Conservation (phyloP, 2,329 filamentous ascomycete genomes). For the Madurella fahalii region DNA sequence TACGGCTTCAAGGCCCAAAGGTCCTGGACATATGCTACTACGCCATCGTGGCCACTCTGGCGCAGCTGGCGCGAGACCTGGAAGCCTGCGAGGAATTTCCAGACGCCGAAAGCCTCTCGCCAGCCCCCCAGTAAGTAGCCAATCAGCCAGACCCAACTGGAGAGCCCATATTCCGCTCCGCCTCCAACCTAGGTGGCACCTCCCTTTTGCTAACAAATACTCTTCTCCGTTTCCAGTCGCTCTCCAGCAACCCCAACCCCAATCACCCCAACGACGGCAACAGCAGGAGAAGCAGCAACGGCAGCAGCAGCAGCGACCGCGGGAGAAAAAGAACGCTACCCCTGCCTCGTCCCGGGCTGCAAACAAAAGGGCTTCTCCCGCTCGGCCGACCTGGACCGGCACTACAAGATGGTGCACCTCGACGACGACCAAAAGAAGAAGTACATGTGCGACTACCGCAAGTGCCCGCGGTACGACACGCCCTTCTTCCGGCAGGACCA, state of each 20-base stretch:
- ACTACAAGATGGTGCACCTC: conserved; percentile 47
- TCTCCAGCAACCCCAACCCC: too few relatives aligned
- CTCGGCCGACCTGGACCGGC: conserved; percentile 52
- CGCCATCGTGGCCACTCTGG: conserved; percentile 10
- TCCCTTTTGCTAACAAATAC: too few relatives aligned
- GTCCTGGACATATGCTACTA: conserved; percentile 11
- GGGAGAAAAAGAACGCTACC: conserved; percentile 24
- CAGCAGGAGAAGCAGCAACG: too few relatives aligned
- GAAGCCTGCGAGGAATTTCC: background rate
- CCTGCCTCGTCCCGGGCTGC: conserved; percentile 41
- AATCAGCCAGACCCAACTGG: background rate
- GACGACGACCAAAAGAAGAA: conserved; percentile 38
- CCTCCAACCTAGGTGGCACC: too few relatives aligned
- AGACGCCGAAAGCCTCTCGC: background rate
- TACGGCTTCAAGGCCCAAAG: conserved; percentile 12
- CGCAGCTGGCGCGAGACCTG: background rate
- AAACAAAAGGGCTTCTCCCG: conserved; percentile 45
- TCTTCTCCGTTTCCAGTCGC: too few relatives aligned
- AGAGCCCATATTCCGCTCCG: too few relatives aligned
- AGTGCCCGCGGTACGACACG: conserved; percentile 41
- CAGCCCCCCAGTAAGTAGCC: background rate
- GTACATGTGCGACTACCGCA: conserved; percentile 50
- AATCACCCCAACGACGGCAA: too few relatives aligned
- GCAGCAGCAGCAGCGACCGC: background rate
- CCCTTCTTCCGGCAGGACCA: conserved; percentile 54